phyloP scores from a whole-genome alignment of 805 yeast species.

The Peterozyma xylosa region DNA sequence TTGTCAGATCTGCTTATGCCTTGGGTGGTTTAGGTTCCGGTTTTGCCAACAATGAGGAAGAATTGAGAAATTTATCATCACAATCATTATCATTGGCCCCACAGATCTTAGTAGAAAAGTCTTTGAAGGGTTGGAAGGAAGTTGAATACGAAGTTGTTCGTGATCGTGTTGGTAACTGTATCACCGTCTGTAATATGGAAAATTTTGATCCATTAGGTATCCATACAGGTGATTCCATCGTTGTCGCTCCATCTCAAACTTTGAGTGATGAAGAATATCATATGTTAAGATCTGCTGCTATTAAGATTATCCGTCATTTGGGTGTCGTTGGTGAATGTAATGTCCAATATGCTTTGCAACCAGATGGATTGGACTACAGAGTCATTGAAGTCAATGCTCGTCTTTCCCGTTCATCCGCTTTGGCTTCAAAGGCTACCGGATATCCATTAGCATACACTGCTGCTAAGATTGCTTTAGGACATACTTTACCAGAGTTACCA shows the following conservation, averaged over 20 bases:
- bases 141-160: slow-evolving; percentile 98
- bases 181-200: slow-evolving; percentile 99
- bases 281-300: slow-evolving; percentile 97
- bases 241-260: slow-evolving; percentile 98
- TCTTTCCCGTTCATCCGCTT: slow-evolving; percentile 95
- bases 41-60: slow-evolving; percentile 82
- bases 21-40: slow-evolving; percentile 98
- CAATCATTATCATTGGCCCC: slow-evolving; percentile 95
- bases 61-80: slow-evolving; percentile 76
- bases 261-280: slow-evolving; percentile 94
- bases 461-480: slow-evolving; percentile 90
- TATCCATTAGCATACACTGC: slow-evolving; percentile 98
- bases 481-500: slow-evolving; percentile 83
- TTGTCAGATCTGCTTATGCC: slow-evolving; percentile 96
- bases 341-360: slow-evolving; percentile 93
- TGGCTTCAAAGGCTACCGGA: slow-evolving; percentile 98
- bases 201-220: slow-evolving; percentile 97
- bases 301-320: slow-evolving; percentile 91
- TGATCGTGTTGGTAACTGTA: slow-evolving; percentile 95
- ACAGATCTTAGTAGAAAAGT: slow-evolving; percentile 89
- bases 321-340: slow-evolving; percentile 99
- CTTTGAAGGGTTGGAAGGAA: slow-evolving; percentile 99
- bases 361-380: slow-evolving; percentile 89
- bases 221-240: slow-evolving; percentile 98
- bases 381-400: slow-evolving; percentile 98